A percentile compares a stretch with the other conserved stretches of the same genome.
Conservation (phyloP, 2,329 filamentous ascomycete genomes). For the Zasmidium angulare region DNA sequence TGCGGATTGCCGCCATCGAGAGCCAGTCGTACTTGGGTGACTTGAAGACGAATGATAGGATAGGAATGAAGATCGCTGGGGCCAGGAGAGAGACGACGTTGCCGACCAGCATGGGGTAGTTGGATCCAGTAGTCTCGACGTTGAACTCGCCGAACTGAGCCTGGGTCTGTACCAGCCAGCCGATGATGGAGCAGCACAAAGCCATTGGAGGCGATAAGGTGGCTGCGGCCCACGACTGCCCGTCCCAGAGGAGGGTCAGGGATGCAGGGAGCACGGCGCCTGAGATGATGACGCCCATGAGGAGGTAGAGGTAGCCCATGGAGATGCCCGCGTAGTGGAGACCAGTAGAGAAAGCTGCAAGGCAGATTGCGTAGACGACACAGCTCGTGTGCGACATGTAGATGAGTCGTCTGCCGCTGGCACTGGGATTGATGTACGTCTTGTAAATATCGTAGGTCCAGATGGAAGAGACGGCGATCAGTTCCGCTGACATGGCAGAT, state of each 20-base stretch:
- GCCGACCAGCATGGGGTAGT: slow-evolving; percentile 83
- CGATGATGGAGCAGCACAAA: slow-evolving; percentile 66
- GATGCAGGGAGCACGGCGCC: slow-evolving; percentile 74
- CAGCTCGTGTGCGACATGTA: slow-evolving; percentile 75
- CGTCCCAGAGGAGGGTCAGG: slow-evolving; percentile 75
- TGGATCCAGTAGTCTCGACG: slow-evolving; percentile 76
- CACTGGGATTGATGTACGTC: slow-evolving; percentile 77
- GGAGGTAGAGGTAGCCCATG: slow-evolving; percentile 85
- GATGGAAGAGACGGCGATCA: slow-evolving; percentile 86
- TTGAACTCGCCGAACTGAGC: slow-evolving; percentile 67
- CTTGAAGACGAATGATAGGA: slow-evolving; percentile 71
- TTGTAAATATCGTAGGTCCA: slow-evolving; percentile 87
- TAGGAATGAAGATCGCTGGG: slow-evolving; percentile 70
- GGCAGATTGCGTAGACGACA: slow-evolving; percentile 71
- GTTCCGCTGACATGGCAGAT: slow-evolving; percentile 75
- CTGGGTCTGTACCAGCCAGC: slow-evolving; percentile 76
- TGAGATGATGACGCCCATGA: slow-evolving; percentile 91
- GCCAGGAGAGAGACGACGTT: slow-evolving; percentile 81
- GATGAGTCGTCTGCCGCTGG: slow-evolving; percentile 74
- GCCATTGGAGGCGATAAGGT: slow-evolving; percentile 69
- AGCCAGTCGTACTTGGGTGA: slow-evolving; percentile 80
- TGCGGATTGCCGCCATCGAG: slow-evolving; percentile 76
- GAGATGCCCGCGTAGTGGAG: slow-evolving; percentile 59
- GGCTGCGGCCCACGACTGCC: slow-evolving; percentile 75
- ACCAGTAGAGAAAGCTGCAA: slow-evolving; percentile 76